phyloP scores from a whole-genome alignment of 1,284 basidiomycete genomes.

The Pascua sp. region DNA sequence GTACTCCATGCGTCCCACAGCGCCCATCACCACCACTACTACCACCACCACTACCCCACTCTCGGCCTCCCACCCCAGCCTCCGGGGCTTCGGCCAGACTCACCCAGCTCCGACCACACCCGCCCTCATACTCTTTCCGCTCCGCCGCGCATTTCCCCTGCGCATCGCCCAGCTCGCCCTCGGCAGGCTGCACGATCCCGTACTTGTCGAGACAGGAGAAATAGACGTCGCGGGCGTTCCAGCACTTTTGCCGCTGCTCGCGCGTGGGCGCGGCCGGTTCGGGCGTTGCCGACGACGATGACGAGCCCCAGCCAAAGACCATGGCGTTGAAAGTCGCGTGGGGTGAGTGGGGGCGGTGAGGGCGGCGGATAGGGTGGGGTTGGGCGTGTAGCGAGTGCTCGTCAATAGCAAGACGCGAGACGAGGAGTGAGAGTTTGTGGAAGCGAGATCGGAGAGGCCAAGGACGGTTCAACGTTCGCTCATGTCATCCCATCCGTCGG shows the following conservation, averaged over 20 bases:
- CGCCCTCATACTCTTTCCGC: conserved; percentile 39
- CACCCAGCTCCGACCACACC: conserved; percentile 51
- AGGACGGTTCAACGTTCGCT: no score
- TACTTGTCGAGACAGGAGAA: conserved; percentile 49
- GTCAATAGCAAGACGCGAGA: no score
- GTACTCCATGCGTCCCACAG: no score
- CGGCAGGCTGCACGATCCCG: conserved; percentile 36
- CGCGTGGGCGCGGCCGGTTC: conserved; percentile 41
- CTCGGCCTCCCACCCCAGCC: neutral
- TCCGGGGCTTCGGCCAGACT: conserved; percentile 29
- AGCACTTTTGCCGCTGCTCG: conserved; percentile 47
- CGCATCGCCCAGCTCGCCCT: conserved; percentile 28
- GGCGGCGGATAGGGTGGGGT: no score
- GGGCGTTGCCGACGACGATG: neutral
- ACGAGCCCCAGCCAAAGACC: no score
- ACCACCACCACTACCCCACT: neutral
- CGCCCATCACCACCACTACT: no score
- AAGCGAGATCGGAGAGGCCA: no score
- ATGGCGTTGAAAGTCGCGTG: neutral
- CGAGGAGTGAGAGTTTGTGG: no score
- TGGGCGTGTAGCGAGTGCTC: no score
- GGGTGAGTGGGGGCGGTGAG: no score
- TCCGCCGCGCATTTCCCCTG: conserved; percentile 36
- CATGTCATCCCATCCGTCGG: no score
- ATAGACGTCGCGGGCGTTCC: conserved; percentile 48